phyloP scores from a whole-genome alignment of 2,329 filamentous ascomycete species.

The Phialocephala subalpina region DNA sequence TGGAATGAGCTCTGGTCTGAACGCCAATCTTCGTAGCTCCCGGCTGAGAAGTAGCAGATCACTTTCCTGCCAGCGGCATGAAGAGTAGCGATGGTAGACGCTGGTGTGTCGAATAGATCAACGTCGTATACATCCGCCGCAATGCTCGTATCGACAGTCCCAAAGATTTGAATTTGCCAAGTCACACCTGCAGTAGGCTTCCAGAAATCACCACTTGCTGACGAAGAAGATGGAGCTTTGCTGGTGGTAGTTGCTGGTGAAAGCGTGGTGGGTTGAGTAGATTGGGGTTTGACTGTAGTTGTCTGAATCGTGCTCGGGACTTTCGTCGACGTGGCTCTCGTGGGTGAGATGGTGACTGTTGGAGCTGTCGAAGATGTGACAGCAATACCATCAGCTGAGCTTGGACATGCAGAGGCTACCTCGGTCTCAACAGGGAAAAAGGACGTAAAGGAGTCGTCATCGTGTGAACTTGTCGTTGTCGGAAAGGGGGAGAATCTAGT shows the following conservation, averaged over 20 bases:
- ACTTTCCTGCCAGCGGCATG: slow-evolving; percentile 63
- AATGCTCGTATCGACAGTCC: slow-evolving; percentile 14
- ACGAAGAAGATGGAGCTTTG: background rate
- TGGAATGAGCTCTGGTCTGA: slow-evolving; percentile 62
- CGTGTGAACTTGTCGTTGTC: background rate
- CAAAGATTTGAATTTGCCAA: slow-evolving; percentile 29
- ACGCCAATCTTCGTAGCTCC: slow-evolving; percentile 71
- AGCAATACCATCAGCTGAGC: background rate
- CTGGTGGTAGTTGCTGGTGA: background rate
- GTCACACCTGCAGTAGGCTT: slow-evolving; percentile 25
- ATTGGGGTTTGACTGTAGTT: background rate
- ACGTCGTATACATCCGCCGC: slow-evolving; percentile 46
- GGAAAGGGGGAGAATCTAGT: background rate
- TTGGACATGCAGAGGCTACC: background rate
- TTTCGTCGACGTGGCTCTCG: background rate
- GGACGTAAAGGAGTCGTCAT: background rate
- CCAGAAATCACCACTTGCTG: slow-evolving; percentile 23
- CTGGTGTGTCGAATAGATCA: slow-evolving; percentile 53
- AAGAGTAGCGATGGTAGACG: slow-evolving; percentile 54
- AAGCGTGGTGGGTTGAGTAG: background rate
- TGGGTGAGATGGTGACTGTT: background rate
- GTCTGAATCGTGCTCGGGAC: background rate
- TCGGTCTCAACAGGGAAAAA: background rate
- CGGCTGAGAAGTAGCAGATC: slow-evolving; percentile 80
- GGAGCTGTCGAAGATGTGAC: background rate